Evolutionary conservation across 225 moss, liverwort and hornwort species (phyloP), one percentile per base, ranked within the genome.

Genomic region (Lunularia cruciata): DNA sequence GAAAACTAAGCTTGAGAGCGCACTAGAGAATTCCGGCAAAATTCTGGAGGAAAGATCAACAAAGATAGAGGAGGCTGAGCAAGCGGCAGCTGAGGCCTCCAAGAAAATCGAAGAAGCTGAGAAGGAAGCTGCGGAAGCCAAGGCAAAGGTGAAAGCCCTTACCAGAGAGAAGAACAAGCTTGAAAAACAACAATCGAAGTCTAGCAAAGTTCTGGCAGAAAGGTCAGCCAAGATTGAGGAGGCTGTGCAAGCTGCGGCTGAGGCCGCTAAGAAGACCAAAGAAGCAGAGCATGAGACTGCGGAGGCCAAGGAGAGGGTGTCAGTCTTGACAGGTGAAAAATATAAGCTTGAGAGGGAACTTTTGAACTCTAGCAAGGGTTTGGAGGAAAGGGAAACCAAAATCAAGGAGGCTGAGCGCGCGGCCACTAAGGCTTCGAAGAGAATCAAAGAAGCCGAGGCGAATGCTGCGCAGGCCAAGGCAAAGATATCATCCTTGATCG

Each of bases 371-470:
- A 6, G 0, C 47, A 27, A 47, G 1, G 27, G 13, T 47, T 3
- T 65, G 46, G 45, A 65, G 25, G 65, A 65, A 30, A 46, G 47
- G 40, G 53, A 2, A 15, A 19, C 31, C 42, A 57, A 16, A 28
- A 57, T 69, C 20, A 1, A 18, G 42, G 57, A 69, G 40, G 69
- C 42, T 28, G 69, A 69, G 56, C 34, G 40, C 16, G 69, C 37
- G 18, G 40, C 56, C 19, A 28, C 30, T 9, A 40, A 55, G 18
- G 57, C 40, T 19, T 47, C 47, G 23, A 40, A 39, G 12, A 40
- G 28, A 31, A 43, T 42, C 16, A 6, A 18, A 10, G 57, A 45
- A 19, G 47, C 47, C 2, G 53, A 55, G 15, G 4, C 30, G 25
- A 36, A 34, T 34, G 36, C 61, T 25, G 42, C 56, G 5, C 37